phyloP scores from a whole-genome alignment of 169 alveolate genomes.

The Eimeria necatrix region DNA sequence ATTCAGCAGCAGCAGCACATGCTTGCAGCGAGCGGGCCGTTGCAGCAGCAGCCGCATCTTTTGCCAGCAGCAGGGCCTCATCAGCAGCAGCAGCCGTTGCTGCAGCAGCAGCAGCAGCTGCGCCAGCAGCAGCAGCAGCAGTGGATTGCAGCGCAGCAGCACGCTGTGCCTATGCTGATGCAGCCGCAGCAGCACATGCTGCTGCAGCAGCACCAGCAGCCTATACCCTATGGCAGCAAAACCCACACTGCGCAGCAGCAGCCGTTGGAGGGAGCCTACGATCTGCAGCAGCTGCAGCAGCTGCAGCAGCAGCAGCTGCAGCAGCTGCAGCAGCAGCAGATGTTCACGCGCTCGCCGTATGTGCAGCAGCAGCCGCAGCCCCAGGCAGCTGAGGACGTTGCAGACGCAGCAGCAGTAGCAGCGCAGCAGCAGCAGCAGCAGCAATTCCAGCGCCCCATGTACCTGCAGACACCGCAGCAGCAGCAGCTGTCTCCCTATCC shows the following conservation, averaged over 20 bases:
- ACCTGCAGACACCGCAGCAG: slow-evolving; percentile 45
- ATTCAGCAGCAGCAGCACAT: slow-evolving; percentile 35
- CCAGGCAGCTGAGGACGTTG: slow-evolving; percentile 17
- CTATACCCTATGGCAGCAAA: slow-evolving; percentile 1
- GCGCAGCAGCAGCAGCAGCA: slow-evolving; percentile 62
- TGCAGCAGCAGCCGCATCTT: slow-evolving; percentile 22
- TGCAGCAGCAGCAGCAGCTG: slow-evolving; percentile 16
- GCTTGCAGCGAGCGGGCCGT: neutral
- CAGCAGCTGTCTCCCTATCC: slow-evolving; percentile 53
- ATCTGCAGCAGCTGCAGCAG: slow-evolving; percentile 62
- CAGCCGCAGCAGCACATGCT: slow-evolving; percentile 6
- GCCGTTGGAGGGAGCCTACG: slow-evolving; percentile 33
- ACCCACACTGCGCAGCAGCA: neutral
- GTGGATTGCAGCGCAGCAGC: slow-evolving; percentile 40
- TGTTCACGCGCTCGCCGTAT: neutral
- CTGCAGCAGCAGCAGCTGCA: slow-evolving; percentile 54
- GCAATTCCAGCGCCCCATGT: slow-evolving; percentile 24
- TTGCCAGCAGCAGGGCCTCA: neutral
- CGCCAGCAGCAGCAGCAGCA: slow-evolving; percentile 49
- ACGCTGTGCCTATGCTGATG: slow-evolving; percentile 41
- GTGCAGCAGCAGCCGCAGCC: slow-evolving; percentile 56
- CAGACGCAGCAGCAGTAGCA: neutral
- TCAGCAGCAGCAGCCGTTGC: slow-evolving; percentile 32
- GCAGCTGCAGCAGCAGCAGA: slow-evolving; percentile 1
- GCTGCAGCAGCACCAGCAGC: slow-evolving; percentile 35